Base-by-base conservation (phyloP, 1,139 yeast species). In the Candida sanyaensis region DNA sequence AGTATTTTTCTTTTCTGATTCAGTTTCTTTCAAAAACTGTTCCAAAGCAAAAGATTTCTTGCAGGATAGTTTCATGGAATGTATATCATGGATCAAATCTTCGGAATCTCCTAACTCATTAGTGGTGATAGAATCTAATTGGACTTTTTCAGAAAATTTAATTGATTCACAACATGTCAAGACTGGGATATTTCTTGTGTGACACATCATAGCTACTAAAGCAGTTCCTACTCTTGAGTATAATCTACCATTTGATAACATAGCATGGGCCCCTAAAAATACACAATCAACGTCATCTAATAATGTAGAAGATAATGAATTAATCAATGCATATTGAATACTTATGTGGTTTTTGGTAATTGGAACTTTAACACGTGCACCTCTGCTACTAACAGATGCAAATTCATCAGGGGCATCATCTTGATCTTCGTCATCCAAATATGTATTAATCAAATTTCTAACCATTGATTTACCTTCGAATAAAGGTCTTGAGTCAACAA, bases 151-250 rank as follows among this genome's bases (percentile, higher is more conserved):
- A n/a, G 96, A 86, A 63, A 95, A 95, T 68, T 95, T 95, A 65
- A 95, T 82, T 42, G 96, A 86, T 66, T 95, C 99, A 71, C 99
- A 93, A 58, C 97, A 88, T 1, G 96, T 96, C 55, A 93, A 77
- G 4, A 93, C 97, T 0, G 99, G 98, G 46, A 93, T 88, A 59
- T 91, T 88, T 61, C 93, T 82, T 48, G 88, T 82, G 57, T 88
- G 86, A 37, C 96, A 91, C 72, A 89, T 83, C 88, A 92, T 88
- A 8, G 98, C 96, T 43, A 95, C 82, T 68, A 92, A 75, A 1
- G 97, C 97, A 12, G 97, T 87, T 13, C 99, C 99, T 13, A 91
- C 97, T 53, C 99, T 80, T 1, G 97, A 88, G 63, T 89, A 91
- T 50, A 95, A 77, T 64, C 92, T 83, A 1, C 99, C 99, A 63